Conservation (phyloP, 495 filamentous ascomycete genomes). For the Penicillium ochrochloron region DNA sequence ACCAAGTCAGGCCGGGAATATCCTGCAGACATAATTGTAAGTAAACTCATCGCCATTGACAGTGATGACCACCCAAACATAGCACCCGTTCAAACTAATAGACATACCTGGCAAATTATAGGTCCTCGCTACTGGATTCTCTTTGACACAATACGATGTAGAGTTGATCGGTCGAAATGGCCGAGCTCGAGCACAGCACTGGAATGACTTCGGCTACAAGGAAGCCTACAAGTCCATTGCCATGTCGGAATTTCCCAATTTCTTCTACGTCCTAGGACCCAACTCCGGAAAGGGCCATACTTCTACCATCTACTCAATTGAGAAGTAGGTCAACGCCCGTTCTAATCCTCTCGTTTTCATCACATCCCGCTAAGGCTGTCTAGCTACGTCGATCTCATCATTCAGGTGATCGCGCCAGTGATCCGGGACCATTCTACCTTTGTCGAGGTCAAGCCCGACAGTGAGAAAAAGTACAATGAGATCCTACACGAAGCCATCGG, state of each 20-base stretch:
- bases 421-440: slow-evolving; percentile 7
- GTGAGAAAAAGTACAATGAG: slow-evolving; percentile 4
- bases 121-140: slow-evolving; percentile 23
- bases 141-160: slow-evolving; percentile 19
- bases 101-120: background rate
- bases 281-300: slow-evolving; percentile 34
- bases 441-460: slow-evolving; percentile 11
- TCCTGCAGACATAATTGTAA: slow-evolving; percentile 26
- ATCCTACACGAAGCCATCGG: background rate
- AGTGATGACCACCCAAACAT: background rate
- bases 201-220: slow-evolving; percentile 15
- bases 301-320: slow-evolving; percentile 45
- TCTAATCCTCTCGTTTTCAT: background rate
- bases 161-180: slow-evolving; percentile 19
- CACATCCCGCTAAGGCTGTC: background rate
- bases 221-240: slow-evolving; percentile 30
- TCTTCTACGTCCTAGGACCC: slow-evolving; percentile 34
- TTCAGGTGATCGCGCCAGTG: slow-evolving; percentile 17
- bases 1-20: slow-evolving; percentile 19
- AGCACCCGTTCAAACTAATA: too few species aligned
- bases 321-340: too few species aligned
- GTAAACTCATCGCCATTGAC: background rate
- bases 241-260: slow-evolving; percentile 36
- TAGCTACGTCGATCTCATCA: slow-evolving; percentile 19
- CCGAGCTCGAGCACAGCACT: slow-evolving; percentile 13